phyloP scores from a whole-genome alignment of 2,329 filamentous ascomycete species.

The Triangularia verruculosa region DNA sequence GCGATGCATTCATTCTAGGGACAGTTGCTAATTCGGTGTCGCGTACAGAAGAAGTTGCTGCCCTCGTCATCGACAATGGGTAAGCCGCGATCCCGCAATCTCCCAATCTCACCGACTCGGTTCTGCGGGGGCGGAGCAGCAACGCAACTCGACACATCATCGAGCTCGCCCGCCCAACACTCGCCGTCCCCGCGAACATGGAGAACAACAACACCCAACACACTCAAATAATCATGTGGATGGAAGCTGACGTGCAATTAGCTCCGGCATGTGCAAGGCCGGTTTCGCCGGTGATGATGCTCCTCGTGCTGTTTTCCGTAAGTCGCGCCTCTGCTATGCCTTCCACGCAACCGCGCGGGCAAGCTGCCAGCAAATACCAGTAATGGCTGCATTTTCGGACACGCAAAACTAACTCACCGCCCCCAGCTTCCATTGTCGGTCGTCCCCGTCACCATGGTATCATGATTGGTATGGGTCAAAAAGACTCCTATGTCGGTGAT shows the following conservation, averaged over 20 bases:
- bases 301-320: conserved; percentile 99
- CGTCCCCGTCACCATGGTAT: conserved; percentile 99
- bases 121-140: conserved; percentile 19
- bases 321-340: conserved; percentile 51
- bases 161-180: conserved; percentile 14
- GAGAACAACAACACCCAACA: conserved; percentile 21
- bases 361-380: neutral
- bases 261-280: conserved; percentile 99
- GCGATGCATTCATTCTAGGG: conserved; percentile 6
- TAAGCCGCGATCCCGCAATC: conserved; percentile 57
- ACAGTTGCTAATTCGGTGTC: conserved; percentile 43
- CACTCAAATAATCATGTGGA: conserved; percentile 32
- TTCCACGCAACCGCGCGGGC: conserved; percentile 16
- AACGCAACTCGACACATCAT: conserved; percentile 11
- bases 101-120: conserved; percentile 37
- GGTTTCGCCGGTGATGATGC: conserved; percentile 99
- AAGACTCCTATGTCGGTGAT: conserved; percentile 99
- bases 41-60: conserved; percentile 94
- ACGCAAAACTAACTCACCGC: conserved; percentile 24
- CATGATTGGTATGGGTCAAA: conserved; percentile 99
- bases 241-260: conserved; percentile 48
- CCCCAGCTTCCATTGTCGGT: conserved; percentile 93
- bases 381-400: neutral
- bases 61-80: conserved; percentile 99
- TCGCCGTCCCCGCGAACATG: conserved; percentile 5